Base-by-base conservation (phyloP, 495 filamentous ascomycete species). In the Penicillium ucsense region DNA sequence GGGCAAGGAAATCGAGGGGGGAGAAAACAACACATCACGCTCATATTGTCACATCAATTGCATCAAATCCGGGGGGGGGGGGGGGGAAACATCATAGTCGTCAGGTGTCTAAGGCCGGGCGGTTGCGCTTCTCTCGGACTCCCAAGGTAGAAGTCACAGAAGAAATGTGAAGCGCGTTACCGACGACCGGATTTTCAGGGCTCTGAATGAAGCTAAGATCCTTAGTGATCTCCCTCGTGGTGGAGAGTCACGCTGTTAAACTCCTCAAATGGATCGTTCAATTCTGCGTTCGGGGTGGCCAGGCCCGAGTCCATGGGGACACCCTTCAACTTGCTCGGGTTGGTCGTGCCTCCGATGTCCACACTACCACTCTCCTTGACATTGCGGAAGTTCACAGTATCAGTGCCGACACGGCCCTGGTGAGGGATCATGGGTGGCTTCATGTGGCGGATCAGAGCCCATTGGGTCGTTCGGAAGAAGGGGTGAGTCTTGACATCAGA, bases 201-300 rank as follows among this genome's bases (percentile, higher is more conserved):
- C 20, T 20, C 20, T 2, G 20, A 20, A 20, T 20, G 20, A 20
- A 44, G 11, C 43, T 12, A 30, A 36, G 31, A 20, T 20, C 61
- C 46, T 68, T 40, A 59, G 49, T 41, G 39, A 47, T 97, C 91
- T 8, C 88, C 94, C 46, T 97, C 92, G 71, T 98, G 92, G 66
- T 95, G 90, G 48, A 98, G 78, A 50, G 92, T 98, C 32, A 98
- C 92, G 57, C 88, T 94, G 67, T 98, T 98, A 64, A 98, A 98
- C 62, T 97, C 94, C 65, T 95, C 88, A 61, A 98, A 98, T 8
- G 92, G 92, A 77, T 98, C 92, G n/a, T 79, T 77, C 47, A 82
- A 65, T 60, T 95, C 90, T 34, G 75, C 85, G 34, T 84, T 88
- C 7, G 92, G 89, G 31, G 91, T 96, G 3, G 84, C 83, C 31